phyloP scores from a whole-genome alignment of 2,329 filamentous ascomycete species.

The Trichoderma cornu-damae region DNA sequence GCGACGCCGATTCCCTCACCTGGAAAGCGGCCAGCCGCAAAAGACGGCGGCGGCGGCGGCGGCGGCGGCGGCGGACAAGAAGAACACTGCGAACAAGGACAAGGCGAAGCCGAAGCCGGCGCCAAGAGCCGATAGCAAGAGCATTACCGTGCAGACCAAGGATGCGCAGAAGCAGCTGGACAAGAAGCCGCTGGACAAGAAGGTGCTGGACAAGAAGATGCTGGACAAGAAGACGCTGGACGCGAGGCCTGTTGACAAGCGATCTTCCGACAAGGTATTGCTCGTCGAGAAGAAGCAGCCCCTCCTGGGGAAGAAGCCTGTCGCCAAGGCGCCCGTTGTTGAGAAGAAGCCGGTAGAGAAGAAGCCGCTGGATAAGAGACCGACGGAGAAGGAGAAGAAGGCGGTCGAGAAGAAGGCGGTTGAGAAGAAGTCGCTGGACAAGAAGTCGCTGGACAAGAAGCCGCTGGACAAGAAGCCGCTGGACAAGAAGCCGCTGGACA shows the following conservation, averaged over 20 bases:
- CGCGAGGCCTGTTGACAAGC: constrained; percentile 4
- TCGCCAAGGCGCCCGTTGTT: neutral
- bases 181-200: neutral
- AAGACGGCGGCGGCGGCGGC: constrained; percentile 28
- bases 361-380: neutral
- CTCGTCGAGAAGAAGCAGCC: constrained; percentile 5
- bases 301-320: neutral
- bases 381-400: constrained; percentile 18
- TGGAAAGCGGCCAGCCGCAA: constrained; percentile 39
- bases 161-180: constrained; percentile 25
- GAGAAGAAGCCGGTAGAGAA: constrained; percentile 18
- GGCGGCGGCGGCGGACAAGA: constrained; percentile 25
- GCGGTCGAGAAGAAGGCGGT: neutral
- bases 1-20: constrained; percentile 61
- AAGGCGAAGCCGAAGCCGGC: constrained; percentile 25
- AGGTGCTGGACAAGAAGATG: constrained; percentile 5
- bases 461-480: neutral
- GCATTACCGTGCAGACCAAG: constrained; percentile 26
- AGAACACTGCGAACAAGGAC: constrained; percentile 26
- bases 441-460: constrained; percentile 17
- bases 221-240: neutral
- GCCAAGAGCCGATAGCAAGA: constrained; percentile 24
- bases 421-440: constrained; percentile 17
- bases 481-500: neutral
- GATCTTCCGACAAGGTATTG: neutral